Evolutionary conservation across 2,329 filamentous ascomycete genomes (phyloP), one percentile per base, ranked within the genome.

Genomic region (Boeremia exigua): DNA sequence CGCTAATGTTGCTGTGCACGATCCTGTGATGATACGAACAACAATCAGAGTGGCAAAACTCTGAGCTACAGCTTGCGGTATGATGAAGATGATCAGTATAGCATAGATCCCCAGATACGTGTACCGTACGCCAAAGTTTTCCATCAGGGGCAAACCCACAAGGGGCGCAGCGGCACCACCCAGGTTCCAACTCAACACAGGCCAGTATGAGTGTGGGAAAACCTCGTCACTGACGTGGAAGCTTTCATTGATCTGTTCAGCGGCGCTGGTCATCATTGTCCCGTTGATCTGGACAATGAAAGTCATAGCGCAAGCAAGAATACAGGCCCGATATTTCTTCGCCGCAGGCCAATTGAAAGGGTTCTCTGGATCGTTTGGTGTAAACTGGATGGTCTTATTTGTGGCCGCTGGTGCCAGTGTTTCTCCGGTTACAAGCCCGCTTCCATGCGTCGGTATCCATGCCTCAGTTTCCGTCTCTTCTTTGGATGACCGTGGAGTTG

Each of bases 11-110:
- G 76, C 78, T 1, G 77, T 77, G 23, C 73, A 76, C 2, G 78
- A 75, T 1, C 79, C 79, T 3, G 77, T 77, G 32, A 81, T 76
- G 48, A 80, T 77, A 0, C 79, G 71, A 2, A 77, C 78, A 0
- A 79, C 69, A 2, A 80, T 72, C 3, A 81, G 57, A 0, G 79
- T 80, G 0, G 79, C 78, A 48, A 78, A 80, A 48, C 80, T 80
- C 4, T 73, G 67, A 2, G 79, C 78, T 30, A 80, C 69, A 0
- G 76, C 77, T 17, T 77, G 78, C 4, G 75, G 73, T 34, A 81
- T 73, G 4, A 79, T 65, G 17, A 77, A 78, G 7, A 78, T 61
- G 12, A 79, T 72, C 10, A 81, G 61, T 23, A 76, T 65, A 7
- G 75, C 67, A 52, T 80, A 80, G 3, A 78, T 69, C 11, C 53